Conservation (phyloP, 2,329 filamentous ascomycete genomes). For the Stachybotrys chartarum region DNA sequence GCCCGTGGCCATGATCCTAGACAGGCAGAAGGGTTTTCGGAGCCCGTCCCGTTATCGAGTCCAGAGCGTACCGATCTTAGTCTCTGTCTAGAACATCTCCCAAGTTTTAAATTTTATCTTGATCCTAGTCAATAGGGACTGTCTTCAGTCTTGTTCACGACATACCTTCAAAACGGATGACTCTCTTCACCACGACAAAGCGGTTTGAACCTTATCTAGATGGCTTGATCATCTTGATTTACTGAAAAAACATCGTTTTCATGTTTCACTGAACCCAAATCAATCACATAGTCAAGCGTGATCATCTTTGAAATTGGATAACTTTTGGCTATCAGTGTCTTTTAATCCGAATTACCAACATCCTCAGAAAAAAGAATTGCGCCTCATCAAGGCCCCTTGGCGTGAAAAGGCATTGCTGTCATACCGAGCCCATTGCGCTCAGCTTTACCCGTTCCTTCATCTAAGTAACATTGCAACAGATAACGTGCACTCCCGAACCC, state of each 20-base stretch:
- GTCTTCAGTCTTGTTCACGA: too few relatives aligned
- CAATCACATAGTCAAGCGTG: neutral
- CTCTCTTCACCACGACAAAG: too few relatives aligned
- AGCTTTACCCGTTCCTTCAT: neutral
- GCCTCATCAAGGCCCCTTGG: neutral
- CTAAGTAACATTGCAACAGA: constrained; percentile 3
- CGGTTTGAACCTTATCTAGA: too few relatives aligned
- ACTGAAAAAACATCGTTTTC: neutral
- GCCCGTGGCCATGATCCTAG: too few relatives aligned
- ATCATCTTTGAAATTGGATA: neutral
- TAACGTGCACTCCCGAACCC: constrained; percentile 9
- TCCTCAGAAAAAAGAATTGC: neutral
- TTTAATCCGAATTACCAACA: neutral
- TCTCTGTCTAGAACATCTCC: too few relatives aligned
- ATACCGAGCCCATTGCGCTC: neutral
- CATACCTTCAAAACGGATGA: too few relatives aligned
- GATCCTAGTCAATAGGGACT: too few relatives aligned
- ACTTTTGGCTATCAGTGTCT: neutral
- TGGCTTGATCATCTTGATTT: too few relatives aligned
- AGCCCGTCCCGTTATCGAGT: too few relatives aligned
- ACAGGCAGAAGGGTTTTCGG: too few relatives aligned
- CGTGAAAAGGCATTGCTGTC: neutral
- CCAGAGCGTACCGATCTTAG: too few relatives aligned
- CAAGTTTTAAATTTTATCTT: too few relatives aligned
- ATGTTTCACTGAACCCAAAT: neutral